Evolutionary conservation across 257 asterid species (phyloP), one percentile per base, ranked within the genome.

Genomic region (Knoxia roxburghii): DNA sequence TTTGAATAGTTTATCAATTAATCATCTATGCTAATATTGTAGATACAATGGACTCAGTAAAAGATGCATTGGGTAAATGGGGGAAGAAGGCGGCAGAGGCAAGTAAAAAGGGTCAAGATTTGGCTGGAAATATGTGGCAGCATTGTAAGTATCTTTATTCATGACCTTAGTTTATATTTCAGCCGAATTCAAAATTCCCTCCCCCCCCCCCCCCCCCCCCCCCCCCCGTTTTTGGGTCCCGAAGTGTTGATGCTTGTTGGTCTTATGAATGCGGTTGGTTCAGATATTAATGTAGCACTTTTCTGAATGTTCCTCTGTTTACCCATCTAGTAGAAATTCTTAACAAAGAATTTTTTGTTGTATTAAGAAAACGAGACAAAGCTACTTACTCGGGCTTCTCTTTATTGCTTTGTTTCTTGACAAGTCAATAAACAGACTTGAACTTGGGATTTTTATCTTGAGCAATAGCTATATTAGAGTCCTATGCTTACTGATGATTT

Each of bases 121-220:
- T 92, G 55, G 98, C 98, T 9, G 98, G 95, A 43, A 92, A 92
- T 73, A 89, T 91, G 68, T 92, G 98, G 98, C 98, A 94, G 84
- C 99, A 94, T 77, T 76, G 99, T 94, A 76, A 84, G 99, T 66
- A 57, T 73, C 51, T 1, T 51, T 51, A 48, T 72, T 63, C 52
- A 72, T 64, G 29, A 41, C 71, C 49, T 41, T 1, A 2, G 27
- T 11, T 61, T 12, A 23, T n/a, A 1, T 29, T 52, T 68, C 64
- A 6, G 37, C 40, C 61, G 56, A 61, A 50, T 39, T 70, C n/a
- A 10, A 21, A 7, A 0, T 45, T 12, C 12, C 6, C 1, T n/a
- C n/a, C n/a, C n/a, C n/a, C n/a, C n/a, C n/a, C n/a, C n/a, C n/a
- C n/a, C n/a, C n/a, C n/a, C n/a, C n/a, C n/a, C n/a, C n/a, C n/a